Percentiles rank a stretch among this genome's conserved stretches.
phyloP scores from a whole-genome alignment of 2,329 filamentous ascomycete species.

The Botrytis aclada region DNA sequence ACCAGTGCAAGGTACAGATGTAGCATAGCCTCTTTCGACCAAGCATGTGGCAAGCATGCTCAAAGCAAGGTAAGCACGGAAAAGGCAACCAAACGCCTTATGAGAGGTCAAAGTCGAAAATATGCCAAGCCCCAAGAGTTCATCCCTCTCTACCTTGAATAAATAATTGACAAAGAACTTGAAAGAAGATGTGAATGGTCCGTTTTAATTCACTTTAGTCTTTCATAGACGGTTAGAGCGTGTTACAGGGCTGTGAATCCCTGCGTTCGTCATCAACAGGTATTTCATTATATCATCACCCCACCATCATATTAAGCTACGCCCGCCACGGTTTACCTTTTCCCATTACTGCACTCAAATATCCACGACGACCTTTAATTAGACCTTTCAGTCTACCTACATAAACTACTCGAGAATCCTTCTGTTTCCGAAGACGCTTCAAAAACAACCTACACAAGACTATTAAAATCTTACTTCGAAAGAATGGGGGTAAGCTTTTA shows the following conservation, averaged over 20 bases:
- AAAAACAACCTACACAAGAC: not conserved
- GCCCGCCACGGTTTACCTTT: not conserved
- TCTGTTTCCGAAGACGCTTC: too few species aligned
- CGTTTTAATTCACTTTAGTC: not conserved
- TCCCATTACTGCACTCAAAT: not conserved
- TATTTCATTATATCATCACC: slow-evolving; percentile 8
- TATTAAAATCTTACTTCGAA: slow-evolving; percentile 14
- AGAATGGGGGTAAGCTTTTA: slow-evolving; percentile 22
- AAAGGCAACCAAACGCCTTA: not conserved
- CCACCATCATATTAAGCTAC: slow-evolving; percentile 4
- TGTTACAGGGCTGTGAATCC: slow-evolving; percentile 7
- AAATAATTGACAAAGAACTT: not conserved
- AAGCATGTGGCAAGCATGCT: not conserved
- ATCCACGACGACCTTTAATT: not conserved
- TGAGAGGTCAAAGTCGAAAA: not conserved
- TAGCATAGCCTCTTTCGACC: slow-evolving; percentile 6
- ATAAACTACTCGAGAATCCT: not conserved
- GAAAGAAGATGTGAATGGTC: not conserved
- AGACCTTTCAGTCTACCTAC: not conserved
- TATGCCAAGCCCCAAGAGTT: not conserved
- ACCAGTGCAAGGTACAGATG: not conserved
- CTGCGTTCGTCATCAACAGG: slow-evolving; percentile 10
- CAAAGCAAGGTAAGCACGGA: not conserved
- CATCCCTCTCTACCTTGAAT: not conserved
- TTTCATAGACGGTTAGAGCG: not conserved